Percentiles rank a stretch among this genome's conserved stretches.
Evolutionary conservation across 139 green algal genomes (phyloP).

Genomic region (Gonium pectorale): DNA sequence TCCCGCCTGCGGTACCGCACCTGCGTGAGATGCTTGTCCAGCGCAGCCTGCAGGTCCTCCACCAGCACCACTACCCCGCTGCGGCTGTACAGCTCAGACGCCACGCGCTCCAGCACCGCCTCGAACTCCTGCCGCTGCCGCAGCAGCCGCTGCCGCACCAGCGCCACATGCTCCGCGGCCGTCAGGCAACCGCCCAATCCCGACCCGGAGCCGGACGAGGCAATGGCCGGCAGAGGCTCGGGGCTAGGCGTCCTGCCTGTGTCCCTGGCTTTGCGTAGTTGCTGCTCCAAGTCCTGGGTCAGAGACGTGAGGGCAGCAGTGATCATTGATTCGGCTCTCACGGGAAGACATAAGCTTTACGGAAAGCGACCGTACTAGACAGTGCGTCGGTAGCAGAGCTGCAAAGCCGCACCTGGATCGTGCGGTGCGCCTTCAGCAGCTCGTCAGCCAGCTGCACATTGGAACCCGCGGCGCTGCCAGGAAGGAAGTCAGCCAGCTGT

Average conservation of each 20-base stretch:
- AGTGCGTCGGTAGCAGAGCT: too few species aligned
- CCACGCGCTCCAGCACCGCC: constrained; percentile 19
- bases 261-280: too few species aligned
- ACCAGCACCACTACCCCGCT: neutral
- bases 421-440: constrained; percentile 30
- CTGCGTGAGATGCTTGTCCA: constrained; percentile 18
- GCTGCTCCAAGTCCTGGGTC: constrained; percentile 6
- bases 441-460: constrained; percentile 28
- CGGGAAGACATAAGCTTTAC: too few species aligned
- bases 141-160: constrained; percentile 33
- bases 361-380: neutral
- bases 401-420: constrained; percentile 15
- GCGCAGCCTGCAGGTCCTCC: neutral
- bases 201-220: neutral
- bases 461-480: neutral
- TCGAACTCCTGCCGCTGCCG: constrained; percentile 44
- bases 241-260: too few species aligned
- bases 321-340: neutral
- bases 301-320: neutral
- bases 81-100: neutral
- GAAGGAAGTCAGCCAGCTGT: neutral
- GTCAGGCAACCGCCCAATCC: constrained; percentile 31
- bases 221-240: too few species aligned
- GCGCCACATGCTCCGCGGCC: constrained; percentile 12
- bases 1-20: neutral